Percentiles rank a stretch among this genome's conserved stretches.
Evolutionary conservation across 768 basidiomycete genomes (phyloP).

Genomic region (Suillus subluteus): DNA sequence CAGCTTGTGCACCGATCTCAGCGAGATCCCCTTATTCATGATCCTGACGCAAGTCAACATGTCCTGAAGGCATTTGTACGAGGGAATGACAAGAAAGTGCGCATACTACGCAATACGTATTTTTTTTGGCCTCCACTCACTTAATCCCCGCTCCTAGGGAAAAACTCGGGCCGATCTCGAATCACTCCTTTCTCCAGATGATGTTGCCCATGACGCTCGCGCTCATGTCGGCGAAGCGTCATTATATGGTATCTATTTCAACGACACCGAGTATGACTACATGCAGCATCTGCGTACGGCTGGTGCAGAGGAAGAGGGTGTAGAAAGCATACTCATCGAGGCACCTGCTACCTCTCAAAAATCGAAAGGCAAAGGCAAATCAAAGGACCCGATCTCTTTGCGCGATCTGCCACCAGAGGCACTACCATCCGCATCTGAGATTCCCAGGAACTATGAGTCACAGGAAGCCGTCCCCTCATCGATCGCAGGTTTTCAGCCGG

Average conservation of each 20-base stretch:
- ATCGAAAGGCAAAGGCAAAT: constrained; percentile 42
- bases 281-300: constrained; percentile 92
- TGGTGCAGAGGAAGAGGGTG: constrained; percentile 77
- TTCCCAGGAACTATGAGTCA: constrained; percentile 75
- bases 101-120: constrained; percentile 5
- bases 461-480: constrained; percentile 81
- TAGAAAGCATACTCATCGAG: constrained; percentile 81
- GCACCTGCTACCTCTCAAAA: constrained; percentile 54
- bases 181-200: constrained; percentile 49
- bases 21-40: constrained; percentile 93
- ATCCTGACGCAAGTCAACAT: constrained; percentile 84
- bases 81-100: constrained; percentile 70
- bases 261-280: constrained; percentile 97
- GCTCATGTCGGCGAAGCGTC: constrained; percentile 84
- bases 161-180: constrained; percentile 86
- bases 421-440: constrained; percentile 72
- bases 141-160: constrained; percentile 47
- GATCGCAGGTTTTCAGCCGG: constrained; percentile 88
- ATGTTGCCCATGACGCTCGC: constrained; percentile 49
- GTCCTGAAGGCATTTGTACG: constrained; percentile 87
- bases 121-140: constrained; percentile 28
- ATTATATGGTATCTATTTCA: constrained; percentile 89
- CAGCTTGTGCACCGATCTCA: constrained; percentile 97
- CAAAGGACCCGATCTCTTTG: constrained; percentile 43
- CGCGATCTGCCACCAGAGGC: constrained; percentile 69